These are phyloP conservation scores for Chytriomyces hyalinus DNA, from an alignment of 192 early-diverging fungal genomes.

Conservation along the genomic window DNA sequence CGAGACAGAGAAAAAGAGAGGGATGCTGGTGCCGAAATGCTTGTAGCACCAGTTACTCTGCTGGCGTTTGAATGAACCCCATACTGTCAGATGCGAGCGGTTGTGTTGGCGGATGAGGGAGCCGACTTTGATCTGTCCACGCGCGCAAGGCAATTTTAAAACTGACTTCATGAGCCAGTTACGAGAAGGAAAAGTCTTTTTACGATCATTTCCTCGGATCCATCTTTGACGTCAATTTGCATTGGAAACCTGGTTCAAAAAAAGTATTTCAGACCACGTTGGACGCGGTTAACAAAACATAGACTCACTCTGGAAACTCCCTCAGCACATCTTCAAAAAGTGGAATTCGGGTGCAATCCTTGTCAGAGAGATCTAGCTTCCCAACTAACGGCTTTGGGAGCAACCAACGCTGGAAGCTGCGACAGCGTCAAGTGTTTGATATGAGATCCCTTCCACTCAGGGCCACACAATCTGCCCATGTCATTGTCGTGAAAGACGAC, in stretches of 20 bases:
- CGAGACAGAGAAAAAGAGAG: conserved; percentile 46
- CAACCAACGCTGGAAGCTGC: conserved; percentile 48
- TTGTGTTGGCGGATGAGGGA: conserved; percentile 41
- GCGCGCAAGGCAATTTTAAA: background rate
- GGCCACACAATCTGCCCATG: conserved; percentile 48
- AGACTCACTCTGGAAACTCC: conserved; percentile 45
- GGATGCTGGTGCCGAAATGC: conserved; percentile 47
- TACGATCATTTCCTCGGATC: conserved; percentile 47
- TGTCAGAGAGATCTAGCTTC: conserved; percentile 16
- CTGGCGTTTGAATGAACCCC: conserved; percentile 47
- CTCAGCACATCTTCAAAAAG: conserved; percentile 45
- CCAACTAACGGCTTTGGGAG: conserved; percentile 26
- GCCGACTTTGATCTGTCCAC: conserved; percentile 40
- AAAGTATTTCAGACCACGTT: background rate
- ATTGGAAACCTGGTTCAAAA: conserved; percentile 44
- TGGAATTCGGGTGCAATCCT: conserved; percentile 48
- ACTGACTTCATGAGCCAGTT: background rate
- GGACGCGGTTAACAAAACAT: background rate
- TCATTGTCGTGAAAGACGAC: conserved; percentile 57
- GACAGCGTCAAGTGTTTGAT: conserved; percentile 44
- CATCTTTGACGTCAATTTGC: conserved; percentile 60
- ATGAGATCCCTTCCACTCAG: conserved; percentile 18
- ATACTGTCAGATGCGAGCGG: conserved; percentile 45
- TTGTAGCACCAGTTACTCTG: conserved; percentile 36
- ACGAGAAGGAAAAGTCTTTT: background rate